These are phyloP conservation scores for Lachancea sp. DNA, from an alignment of 805 yeast species.

Conservation along the genomic window DNA sequence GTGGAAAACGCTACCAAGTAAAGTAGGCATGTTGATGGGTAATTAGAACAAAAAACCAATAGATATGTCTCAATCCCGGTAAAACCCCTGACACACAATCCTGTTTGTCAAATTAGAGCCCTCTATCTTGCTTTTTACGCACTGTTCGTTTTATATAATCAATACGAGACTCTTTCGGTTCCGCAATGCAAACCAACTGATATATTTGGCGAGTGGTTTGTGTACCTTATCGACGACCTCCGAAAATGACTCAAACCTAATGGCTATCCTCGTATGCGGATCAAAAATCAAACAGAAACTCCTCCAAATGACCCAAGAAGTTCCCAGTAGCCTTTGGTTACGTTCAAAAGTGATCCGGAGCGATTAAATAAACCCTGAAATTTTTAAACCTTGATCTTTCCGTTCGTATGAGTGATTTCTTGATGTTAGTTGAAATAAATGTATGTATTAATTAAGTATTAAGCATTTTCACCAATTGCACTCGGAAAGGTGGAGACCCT, in stretches of 20 bases:
- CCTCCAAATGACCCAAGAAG: not conserved
- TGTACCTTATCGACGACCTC: not conserved
- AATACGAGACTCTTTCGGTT: too few species aligned
- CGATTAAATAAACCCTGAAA: not conserved
- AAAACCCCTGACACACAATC: too few species aligned
- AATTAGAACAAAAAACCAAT: too few species aligned
- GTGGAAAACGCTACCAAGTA: constrained; percentile 28
- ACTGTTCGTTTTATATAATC: too few species aligned
- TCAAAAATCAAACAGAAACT: not conserved
- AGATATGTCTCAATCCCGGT: too few species aligned
- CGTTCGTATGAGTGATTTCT: not conserved
- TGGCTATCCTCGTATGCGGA: not conserved
- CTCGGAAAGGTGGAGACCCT: too few species aligned
- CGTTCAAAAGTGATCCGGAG: not conserved
- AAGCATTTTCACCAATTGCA: too few species aligned
- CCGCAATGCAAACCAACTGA: not conserved
- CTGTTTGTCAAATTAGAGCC: too few species aligned
- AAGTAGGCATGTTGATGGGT: constrained; percentile 20
- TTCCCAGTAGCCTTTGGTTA: not conserved
- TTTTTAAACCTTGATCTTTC: not conserved
- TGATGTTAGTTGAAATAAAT: not conserved
- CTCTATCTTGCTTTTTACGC: too few species aligned
- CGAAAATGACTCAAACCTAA: not conserved
- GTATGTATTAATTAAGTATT: too few species aligned
- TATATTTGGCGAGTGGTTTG: not conserved